A percentile compares a stretch with the other conserved stretches of the same genome.
These are phyloP conservation scores for Bathelium albidoporum DNA, from an alignment of 495 filamentous ascomycete genomes.

Conservation along the genomic window DNA sequence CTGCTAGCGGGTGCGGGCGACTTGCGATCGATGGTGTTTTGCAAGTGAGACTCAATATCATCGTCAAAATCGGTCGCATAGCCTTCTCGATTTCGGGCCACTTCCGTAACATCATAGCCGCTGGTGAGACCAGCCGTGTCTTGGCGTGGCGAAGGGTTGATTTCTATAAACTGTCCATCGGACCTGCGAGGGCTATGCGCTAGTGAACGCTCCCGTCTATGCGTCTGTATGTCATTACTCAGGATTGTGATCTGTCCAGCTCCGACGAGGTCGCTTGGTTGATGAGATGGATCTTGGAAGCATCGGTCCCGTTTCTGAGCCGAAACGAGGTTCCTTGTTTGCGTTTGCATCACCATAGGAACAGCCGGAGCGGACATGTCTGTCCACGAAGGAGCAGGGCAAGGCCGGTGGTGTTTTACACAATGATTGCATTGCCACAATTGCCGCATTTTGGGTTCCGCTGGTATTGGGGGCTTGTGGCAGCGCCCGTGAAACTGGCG, in stretches of 20 bases:
- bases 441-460: background rate
- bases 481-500: conserved; percentile 20
- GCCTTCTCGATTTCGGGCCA: background rate
- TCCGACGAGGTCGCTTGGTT: background rate
- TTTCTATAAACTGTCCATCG: too few relatives aligned
- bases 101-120: too few relatives aligned
- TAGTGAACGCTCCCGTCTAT: too few relatives aligned
- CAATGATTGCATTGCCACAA: conserved; percentile 19
- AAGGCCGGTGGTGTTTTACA: conserved; percentile 7
- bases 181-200: too few relatives aligned
- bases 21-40: too few relatives aligned
- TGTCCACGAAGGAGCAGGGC: background rate
- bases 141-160: too few relatives aligned
- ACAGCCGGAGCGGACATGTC: too few relatives aligned
- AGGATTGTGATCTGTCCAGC: background rate
- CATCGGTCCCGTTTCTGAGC: background rate
- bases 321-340: background rate
- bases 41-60: background rate
- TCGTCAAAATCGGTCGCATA: background rate
- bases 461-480: conserved; percentile 11
- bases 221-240: too few relatives aligned
- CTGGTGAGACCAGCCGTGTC: too few relatives aligned
- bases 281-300: background rate
- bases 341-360: background rate
- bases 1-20: too few relatives aligned